Percentiles rank a stretch among this genome's conserved stretches.
phyloP scores from a whole-genome alignment of 371 early-diverging fungal species.

The Saksenaea vasiformis region DNA sequence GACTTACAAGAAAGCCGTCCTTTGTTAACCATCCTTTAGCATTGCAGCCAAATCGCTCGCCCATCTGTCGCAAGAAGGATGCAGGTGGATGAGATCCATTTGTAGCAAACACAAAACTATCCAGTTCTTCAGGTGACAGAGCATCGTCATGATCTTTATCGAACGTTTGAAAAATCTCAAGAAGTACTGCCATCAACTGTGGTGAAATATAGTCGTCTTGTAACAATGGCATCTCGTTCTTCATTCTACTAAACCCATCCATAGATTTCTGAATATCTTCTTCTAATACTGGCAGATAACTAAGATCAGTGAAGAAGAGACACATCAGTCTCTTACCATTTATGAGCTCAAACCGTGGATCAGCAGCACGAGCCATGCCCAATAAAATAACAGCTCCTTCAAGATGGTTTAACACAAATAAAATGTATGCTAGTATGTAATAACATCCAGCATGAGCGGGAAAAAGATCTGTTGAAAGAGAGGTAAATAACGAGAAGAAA shows the following conservation, averaged over 20 bases:
- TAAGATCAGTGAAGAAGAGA: not conserved
- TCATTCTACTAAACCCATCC: slow-evolving; percentile 43
- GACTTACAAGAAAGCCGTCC: slow-evolving; percentile 45
- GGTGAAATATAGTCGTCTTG: slow-evolving; percentile 40
- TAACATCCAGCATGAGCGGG: slow-evolving; percentile 60
- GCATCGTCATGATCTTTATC: slow-evolving; percentile 51
- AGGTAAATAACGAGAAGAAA: not conserved
- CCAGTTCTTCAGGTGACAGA: slow-evolving; percentile 42
- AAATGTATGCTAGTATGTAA: slow-evolving; percentile 50
- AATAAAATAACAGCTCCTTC: slow-evolving; percentile 49
- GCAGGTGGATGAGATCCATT: slow-evolving; percentile 54
- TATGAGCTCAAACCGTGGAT: slow-evolving; percentile 51
- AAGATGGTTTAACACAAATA: slow-evolving; percentile 52
- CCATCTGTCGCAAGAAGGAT: slow-evolving; percentile 55
- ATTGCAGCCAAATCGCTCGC: slow-evolving; percentile 48
- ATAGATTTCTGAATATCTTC: slow-evolving; percentile 45
- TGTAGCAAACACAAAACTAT: slow-evolving; percentile 48
- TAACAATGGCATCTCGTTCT: slow-evolving; percentile 37
- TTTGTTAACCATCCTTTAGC: slow-evolving; percentile 50
- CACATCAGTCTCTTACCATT: slow-evolving; percentile 28
- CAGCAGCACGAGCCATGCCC: slow-evolving; percentile 51
- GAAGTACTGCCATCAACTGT: slow-evolving; percentile 35
- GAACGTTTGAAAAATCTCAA: slow-evolving; percentile 46
- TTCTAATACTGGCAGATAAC: slow-evolving; percentile 32
- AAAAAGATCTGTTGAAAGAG: slow-evolving; percentile 33